phyloP scores from a whole-genome alignment of 768 basidiomycete species.

The Russula foetens region DNA sequence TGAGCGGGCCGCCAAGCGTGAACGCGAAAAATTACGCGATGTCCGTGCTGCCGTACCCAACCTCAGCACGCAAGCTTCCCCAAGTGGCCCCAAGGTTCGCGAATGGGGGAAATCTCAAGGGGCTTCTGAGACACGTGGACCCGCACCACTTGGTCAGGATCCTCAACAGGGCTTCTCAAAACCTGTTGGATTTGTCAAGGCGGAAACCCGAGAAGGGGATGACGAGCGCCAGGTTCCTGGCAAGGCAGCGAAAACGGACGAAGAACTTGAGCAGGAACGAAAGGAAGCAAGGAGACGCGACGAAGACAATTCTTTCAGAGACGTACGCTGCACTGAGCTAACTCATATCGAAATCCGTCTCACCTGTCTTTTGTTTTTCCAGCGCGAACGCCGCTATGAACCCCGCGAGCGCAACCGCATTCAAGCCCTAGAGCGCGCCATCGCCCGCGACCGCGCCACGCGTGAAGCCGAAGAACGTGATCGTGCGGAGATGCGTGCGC shows the following conservation, averaged over 20 bases:
- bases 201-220: constrained; percentile 38
- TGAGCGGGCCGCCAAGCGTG: constrained; percentile 85
- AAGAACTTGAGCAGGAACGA: constrained; percentile 78
- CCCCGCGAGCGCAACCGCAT: constrained; percentile 80
- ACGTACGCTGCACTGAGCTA: constrained; percentile 45
- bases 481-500: constrained; percentile 66
- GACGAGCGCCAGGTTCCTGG: constrained; percentile 28
- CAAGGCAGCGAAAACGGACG: constrained; percentile 63
- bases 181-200: constrained; percentile 78
- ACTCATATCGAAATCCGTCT: not conserved
- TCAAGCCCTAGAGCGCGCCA: constrained; percentile 63
- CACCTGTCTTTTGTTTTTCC: not conserved
- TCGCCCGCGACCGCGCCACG: constrained; percentile 61
- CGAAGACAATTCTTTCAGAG: constrained; percentile 78
- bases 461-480: constrained; percentile 77
- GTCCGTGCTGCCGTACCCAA: constrained; percentile 50
- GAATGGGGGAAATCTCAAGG: constrained; percentile 72
- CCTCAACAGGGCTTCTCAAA: constrained; percentile 60
- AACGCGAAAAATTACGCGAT: constrained; percentile 82
- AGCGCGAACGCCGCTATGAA: constrained; percentile 95
- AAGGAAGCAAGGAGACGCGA: constrained; percentile 68
- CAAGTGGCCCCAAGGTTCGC: constrained; percentile 64
- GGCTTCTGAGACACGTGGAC: constrained; percentile 2
- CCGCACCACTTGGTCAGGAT: constrained; percentile 26
- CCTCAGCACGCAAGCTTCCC: constrained; percentile 27